Evolutionary conservation across 2,329 filamentous ascomycete species (phyloP), one percentile per base, ranked within the genome.

Genomic region (Colletotrichum siamense): DNA sequence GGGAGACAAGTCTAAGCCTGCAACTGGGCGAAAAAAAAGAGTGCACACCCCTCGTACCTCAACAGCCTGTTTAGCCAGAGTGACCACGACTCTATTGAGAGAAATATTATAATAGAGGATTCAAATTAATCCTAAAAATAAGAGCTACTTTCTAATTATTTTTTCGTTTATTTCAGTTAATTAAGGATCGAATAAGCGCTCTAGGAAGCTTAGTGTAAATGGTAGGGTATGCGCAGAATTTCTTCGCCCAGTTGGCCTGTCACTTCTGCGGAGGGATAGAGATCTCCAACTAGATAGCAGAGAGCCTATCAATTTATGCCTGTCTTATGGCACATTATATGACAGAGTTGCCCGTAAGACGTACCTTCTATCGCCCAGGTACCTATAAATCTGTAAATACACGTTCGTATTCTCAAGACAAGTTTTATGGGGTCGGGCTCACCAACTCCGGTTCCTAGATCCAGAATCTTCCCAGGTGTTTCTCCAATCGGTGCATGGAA

Each of bases 61-160:
- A 39, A 18, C 16, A 39, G 16, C 36, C 36, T 18, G 16, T 18
- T 39, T 8, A 9, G 36, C 36, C 16, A 8, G 7, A 39, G 7
- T 18, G 0, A 39, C 16, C 36, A 16, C 34, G 16, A 39, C 16
- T 9, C 8, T 9, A 0, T 4, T 5, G 0, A 39, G 8, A 2
- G 2, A 9, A 39, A 5, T 39, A 36, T 39, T 2, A 16, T 3
- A 9, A 39, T 5, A 5, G 2, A 8, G 8, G 36, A 39, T 9
- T 18, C 16, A 39, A 39, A 39, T 39, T 18, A 39, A 39, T 18
- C 16, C 16, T 39, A 0, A 18, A 18, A 16, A 8, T 5, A 1
- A 18, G 36, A 18, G 36, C 36, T 39, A 18, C 9, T 39, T 39
- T 39, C 15, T 18, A 8, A 39, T 18, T 39, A 18, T 39, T 39